phyloP scores from a whole-genome alignment of 495 filamentous ascomycete species.

The Penicillium turbatum region DNA sequence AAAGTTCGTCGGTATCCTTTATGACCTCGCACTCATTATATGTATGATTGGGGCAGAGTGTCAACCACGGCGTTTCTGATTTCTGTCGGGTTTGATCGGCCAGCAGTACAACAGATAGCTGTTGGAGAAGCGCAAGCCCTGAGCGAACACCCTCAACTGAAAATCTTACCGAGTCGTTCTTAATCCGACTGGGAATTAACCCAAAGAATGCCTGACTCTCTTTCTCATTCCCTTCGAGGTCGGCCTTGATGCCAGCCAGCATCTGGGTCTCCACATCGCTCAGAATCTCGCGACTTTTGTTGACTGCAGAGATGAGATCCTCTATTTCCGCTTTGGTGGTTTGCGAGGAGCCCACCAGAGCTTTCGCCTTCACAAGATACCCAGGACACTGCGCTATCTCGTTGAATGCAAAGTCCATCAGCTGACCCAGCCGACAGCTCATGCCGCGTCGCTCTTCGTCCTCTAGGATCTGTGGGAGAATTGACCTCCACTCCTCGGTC shows the following conservation, averaged over 20 bases:
- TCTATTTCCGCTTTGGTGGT: background rate
- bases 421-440: conserved; percentile 13
- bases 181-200: background rate
- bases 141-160: background rate
- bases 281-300: background rate
- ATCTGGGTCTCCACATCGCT: background rate
- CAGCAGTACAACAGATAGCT: background rate
- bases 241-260: background rate
- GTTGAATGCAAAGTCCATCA: conserved; percentile 24
- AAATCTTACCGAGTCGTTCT: background rate
- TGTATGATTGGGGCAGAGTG: background rate
- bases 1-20: background rate
- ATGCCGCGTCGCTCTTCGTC: conserved; percentile 14
- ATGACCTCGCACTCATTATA: background rate
- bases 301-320: background rate
- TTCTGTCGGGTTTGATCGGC: background rate
- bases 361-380: conserved; percentile 17
- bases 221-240: background rate
- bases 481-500: conserved; percentile 25
- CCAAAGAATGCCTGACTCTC: background rate
- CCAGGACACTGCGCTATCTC: conserved; percentile 27
- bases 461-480: conserved; percentile 16
- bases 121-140: conserved; percentile 3
- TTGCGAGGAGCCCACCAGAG: conserved; percentile 2
- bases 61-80: background rate